Evolutionary conservation across 768 basidiomycete species (phyloP), one percentile per base, ranked within the genome.

Genomic region (Xerocomellus amylosporus): DNA sequence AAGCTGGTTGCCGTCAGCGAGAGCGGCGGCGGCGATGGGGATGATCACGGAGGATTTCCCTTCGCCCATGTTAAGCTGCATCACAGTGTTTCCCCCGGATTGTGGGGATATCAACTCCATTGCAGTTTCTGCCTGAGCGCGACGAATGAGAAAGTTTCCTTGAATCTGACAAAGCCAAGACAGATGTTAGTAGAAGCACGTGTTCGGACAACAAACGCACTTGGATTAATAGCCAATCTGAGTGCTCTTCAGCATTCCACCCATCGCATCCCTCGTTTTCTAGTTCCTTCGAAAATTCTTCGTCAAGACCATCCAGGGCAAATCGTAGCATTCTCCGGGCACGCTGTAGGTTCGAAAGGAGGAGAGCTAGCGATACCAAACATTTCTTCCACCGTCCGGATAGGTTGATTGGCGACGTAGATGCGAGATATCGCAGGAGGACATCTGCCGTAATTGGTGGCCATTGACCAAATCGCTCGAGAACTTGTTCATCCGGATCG

Each of bases 1-100:
- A 2, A 82, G 68, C 30, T 62, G 70, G 1, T 68, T 19, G 3
- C 75, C 74, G 56, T 80, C 67, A 0, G 80, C 75, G 17, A 81
- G 66, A 6, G 70, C 60, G 1, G 73, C 62, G 0, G 73, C 64
- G 10, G 71, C 63, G 20, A 81, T 65, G 2, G 80, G 80, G 5
- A 81, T 70, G 33, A 82, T 73, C 17, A 73, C 73, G 0, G 69
- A 73, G 6, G 73, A 71, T 58, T 82, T 82, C 4, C 80, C 81
- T 55, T 82, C 80, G 14, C 80, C 81, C 81, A 82, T 82, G 46
- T 79, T 79, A 15, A 82, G 71, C 49, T 82, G 81, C 7, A 77
- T 58, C 4, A 71, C 60, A 0, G 74, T 73, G 48, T 75, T 82
- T 28, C 53, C 10, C 3, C 51, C 43, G 0, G 62, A 69, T 3